A percentile compares a stretch with the other conserved stretches of the same genome.
phyloP scores from a whole-genome alignment of 805 yeast genomes.

The Lachancea lanzarotensis region DNA sequence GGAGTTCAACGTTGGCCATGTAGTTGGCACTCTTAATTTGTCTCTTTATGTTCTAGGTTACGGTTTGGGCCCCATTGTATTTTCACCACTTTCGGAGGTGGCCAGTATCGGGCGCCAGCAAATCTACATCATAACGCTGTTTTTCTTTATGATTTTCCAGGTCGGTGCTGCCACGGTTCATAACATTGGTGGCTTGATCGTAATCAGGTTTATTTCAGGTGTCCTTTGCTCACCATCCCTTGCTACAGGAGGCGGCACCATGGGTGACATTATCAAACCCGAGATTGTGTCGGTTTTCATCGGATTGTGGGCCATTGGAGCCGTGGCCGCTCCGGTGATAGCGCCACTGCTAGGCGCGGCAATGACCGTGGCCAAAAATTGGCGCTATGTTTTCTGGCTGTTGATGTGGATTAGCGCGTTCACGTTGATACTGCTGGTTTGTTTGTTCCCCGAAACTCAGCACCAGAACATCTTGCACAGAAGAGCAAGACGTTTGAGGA shows the following conservation, averaged over 20 bases:
- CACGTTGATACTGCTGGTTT: conserved; percentile 32
- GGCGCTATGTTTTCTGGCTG: conserved; percentile 55
- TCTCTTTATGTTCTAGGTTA: conserved; percentile 53
- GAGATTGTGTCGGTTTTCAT: conserved; percentile 42
- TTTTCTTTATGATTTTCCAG: conserved; percentile 45
- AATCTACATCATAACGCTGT: conserved; percentile 41
- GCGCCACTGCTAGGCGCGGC: conserved; percentile 56
- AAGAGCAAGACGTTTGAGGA: conserved; percentile 44
- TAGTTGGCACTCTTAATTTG: conserved; percentile 45
- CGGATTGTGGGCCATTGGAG: conserved; percentile 48
- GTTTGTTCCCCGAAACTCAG: conserved; percentile 46
- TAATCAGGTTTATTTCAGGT: conserved; percentile 49
- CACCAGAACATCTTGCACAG: conserved; percentile 39
- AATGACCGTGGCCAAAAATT: conserved; percentile 40
- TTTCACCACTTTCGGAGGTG: conserved; percentile 54
- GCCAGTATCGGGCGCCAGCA: conserved; percentile 48
- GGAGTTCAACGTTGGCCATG: conserved; percentile 40
- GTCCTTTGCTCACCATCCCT: conserved; percentile 50
- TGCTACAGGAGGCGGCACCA: conserved; percentile 53
- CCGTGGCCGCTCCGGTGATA: conserved; percentile 47
- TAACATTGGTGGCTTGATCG: conserved; percentile 45
- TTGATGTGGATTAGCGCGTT: conserved; percentile 38
- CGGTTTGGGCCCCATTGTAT: conserved; percentile 53
- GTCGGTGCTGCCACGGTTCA: conserved; percentile 48
- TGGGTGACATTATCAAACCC: conserved; percentile 42